These are phyloP conservation scores for Cerioporus squamosus DNA, from an alignment of 1,284 basidiomycete genomes.

Conservation along the genomic window DNA sequence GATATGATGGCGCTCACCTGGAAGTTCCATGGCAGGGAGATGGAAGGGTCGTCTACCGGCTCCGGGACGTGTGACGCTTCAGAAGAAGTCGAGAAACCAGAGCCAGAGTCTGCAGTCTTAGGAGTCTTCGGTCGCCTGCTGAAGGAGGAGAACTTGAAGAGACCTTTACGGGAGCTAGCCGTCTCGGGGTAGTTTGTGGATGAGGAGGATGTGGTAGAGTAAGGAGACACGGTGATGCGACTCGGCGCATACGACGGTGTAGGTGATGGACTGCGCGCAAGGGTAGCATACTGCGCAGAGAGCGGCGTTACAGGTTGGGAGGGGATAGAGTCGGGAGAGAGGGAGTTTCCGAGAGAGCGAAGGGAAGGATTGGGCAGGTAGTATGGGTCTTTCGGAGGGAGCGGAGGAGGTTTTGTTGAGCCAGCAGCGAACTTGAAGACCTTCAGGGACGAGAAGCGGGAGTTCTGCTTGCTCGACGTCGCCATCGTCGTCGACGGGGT, in stretches of 20 bases:
- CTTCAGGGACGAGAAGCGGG: conserved; percentile 65
- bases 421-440: conserved; percentile 53
- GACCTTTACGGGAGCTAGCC: conserved; percentile 43
- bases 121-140: conserved; percentile 43
- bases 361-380: conserved; percentile 58
- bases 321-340: conserved; percentile 42
- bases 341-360: conserved; percentile 50
- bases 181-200: conserved; percentile 36
- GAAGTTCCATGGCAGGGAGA: conserved; percentile 76
- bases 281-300: conserved; percentile 38
- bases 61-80: conserved; percentile 37
- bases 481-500: conserved; percentile 35
- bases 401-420: conserved; percentile 51
- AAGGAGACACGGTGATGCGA: conserved; percentile 32
- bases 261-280: conserved; percentile 34
- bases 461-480: conserved; percentile 40
- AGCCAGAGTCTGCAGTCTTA: conserved; percentile 37
- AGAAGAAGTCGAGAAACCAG: conserved; percentile 28
- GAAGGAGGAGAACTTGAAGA: conserved; percentile 50
- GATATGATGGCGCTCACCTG: conserved; percentile 50
- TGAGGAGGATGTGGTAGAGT: conserved; percentile 25
- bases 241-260: conserved; percentile 36
- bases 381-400: conserved; percentile 69
- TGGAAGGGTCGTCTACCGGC: conserved; percentile 58
- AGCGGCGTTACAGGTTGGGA: conserved; percentile 40